These are phyloP conservation scores for Pleurotus tuoliensis DNA, from an alignment of 768 basidiomycete species.

Conservation along the genomic window DNA sequence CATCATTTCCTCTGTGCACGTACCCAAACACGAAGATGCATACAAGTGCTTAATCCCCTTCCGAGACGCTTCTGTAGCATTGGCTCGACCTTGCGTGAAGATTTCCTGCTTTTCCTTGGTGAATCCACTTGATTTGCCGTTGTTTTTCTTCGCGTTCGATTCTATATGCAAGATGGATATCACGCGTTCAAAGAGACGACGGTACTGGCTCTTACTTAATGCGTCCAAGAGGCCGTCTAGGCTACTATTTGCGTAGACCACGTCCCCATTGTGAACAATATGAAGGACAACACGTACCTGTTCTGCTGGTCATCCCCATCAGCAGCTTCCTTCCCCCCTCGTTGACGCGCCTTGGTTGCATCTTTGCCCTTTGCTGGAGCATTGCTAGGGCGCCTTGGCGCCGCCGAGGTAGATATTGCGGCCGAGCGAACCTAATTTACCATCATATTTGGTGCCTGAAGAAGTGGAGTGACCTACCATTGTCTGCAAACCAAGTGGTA, in stretches of 20 bases:
- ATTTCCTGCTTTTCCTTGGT: background rate
- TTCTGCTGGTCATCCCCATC: background rate
- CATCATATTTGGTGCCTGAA: too few relatives aligned
- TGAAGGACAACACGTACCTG: background rate
- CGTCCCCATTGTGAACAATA: background rate
- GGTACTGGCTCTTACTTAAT: background rate
- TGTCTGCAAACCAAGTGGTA: too few relatives aligned
- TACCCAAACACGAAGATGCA: background rate
- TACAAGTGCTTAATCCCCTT: constrained; percentile 1
- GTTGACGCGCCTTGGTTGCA: background rate
- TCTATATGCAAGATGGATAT: background rate
- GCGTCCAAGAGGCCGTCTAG: background rate
- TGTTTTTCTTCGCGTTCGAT: background rate
- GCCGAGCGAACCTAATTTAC: background rate
- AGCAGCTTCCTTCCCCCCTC: background rate
- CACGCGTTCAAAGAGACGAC: too few relatives aligned
- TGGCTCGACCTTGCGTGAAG: background rate
- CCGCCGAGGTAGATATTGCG: background rate
- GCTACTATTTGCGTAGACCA: background rate
- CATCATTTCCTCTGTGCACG: background rate
- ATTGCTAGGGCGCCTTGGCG: background rate
- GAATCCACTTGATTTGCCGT: background rate
- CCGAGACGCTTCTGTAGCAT: background rate
- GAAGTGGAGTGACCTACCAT: too few relatives aligned
- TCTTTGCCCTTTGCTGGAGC: background rate